Evolutionary conservation across 352 stramenopile genomes (phyloP).

Genomic region (Pythium dissimile): DNA sequence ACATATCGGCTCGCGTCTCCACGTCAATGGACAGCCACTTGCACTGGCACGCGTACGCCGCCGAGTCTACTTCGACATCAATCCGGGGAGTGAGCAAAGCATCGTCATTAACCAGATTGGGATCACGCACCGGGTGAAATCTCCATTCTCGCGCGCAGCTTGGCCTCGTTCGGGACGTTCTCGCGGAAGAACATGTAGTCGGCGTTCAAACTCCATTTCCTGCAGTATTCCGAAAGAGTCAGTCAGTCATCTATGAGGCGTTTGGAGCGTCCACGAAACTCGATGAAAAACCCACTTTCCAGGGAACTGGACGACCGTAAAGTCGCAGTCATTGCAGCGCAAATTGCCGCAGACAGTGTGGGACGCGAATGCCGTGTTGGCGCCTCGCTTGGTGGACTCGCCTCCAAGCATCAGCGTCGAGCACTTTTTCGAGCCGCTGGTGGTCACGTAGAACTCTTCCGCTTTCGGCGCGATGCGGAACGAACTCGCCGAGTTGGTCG

Average conservation of each 20-base stretch:
- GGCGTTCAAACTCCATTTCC: conserved; percentile 60
- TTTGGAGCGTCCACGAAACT: not conserved
- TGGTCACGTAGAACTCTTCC: conserved; percentile 23
- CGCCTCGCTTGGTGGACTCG: conserved; percentile 45
- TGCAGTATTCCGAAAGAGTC: conserved; percentile 12
- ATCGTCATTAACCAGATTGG: not conserved
- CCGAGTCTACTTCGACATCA: conserved; percentile 30
- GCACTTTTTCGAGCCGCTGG: conserved; percentile 61
- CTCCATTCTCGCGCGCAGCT: conserved; percentile 67
- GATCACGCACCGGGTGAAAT: conserved; percentile 33
- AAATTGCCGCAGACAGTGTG: conserved; percentile 66
- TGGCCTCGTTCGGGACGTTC: conserved; percentile 68
- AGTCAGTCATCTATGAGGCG: not conserved
- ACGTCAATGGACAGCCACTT: conserved; percentile 70
- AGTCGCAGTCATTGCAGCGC: conserved; percentile 82
- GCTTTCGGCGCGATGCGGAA: conserved; percentile 23
- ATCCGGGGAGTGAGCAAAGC: not conserved
- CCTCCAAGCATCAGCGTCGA: conserved; percentile 50
- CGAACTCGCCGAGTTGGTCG: not conserved
- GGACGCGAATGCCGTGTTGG: conserved; percentile 55
- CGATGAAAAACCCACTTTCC: conserved; percentile 42
- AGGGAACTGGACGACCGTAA: conserved; percentile 71
- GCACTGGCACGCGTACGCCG: conserved; percentile 78
- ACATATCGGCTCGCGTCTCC: conserved; percentile 42
- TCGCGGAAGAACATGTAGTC: conserved; percentile 88